Base-by-base conservation (phyloP, 2,329 filamentous ascomycete genomes). In the Tothia fuscella region DNA sequence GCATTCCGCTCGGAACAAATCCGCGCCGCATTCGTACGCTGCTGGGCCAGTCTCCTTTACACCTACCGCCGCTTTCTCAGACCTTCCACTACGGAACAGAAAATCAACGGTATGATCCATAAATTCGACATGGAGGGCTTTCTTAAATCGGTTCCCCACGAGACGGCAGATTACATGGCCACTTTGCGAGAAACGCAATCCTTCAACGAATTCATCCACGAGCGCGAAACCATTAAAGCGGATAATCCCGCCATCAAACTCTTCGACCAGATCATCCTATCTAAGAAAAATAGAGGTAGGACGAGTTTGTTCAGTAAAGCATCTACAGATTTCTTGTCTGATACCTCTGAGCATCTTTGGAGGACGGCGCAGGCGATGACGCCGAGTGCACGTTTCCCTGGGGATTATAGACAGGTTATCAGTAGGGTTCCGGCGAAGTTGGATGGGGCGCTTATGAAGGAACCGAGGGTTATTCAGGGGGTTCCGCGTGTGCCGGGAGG, bases 381-480 rank as follows among this genome's bases (percentile, higher is more conserved):
- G 24, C 72, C 73, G 14, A 69, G 63, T 20, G 63, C 70, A 21
- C 66, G 66, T 38, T 69, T 70, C 46, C 67, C 73, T 16, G 66
- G 66, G 6, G 74, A 78, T 51, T 74, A 72, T 48, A 64, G 65
- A 22, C 55, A 64, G 41, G 55, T 74, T 12, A 61, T 70, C 29
- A 68, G 62, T 46, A 56, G 70, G 60, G 67, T 84, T 28, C 91
- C 91, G 4, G 78, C 84, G 6, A 88, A 84, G 54, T 71, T 98
- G 7, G 91, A 98, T 53, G 74, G 80, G 3, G 74, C 78, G 12
- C 67, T 95, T 35, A 94, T 96, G 86, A 85, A 86, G 58, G 88
- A 95, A 61, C 88, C 88, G 22, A 75, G 88, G 44, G 78, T 84
- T 47, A 89, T 94, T 29, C 86, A 93, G 58, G 88, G 88, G 26